Base-by-base conservation (phyloP, 2,329 filamentous ascomycete species). In the Cucurbitaria berberidis region DNA sequence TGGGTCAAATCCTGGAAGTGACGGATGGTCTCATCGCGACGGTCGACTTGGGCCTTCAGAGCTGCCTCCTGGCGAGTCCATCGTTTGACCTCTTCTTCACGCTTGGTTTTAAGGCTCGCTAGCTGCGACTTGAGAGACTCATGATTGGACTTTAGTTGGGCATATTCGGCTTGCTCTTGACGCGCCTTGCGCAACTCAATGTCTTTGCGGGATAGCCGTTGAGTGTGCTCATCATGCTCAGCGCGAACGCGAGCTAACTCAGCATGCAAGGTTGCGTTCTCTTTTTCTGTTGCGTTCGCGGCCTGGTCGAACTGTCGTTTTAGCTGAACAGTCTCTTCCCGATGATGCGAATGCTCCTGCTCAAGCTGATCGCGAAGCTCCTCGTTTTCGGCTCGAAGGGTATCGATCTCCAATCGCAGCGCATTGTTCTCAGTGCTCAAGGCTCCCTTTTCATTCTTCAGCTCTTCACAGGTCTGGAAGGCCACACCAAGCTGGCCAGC, bases 51-150 rank as follows among this genome's bases (percentile, higher is more conserved):
- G 18, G 62, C 59, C 46, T 70, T 69, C 19, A 77, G 41, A 9
- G 70, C 59, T 13, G 68, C 59, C 51, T 76, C 72, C 15, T 67
- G 64, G 13, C 58, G 62, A 29, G 60, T 49, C 72, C 73, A 75
- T 10, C 67, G 69, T 48, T 65, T 66, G 16, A 63, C 48, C 24
- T 77, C 75, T 24, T 84, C 79, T 50, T 88, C 82, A 11, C 95
- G 80, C 52, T 91, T 89, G 42, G 86, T 82, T 65, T 89, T 87
- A 9, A 95, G 80, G 45, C 89, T 87, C 41, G 89, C 84, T 45
- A 96, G 85, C 70, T 95, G 90, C n/a, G 84, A 82, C 56, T 80
- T 84, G 45, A 96, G 78, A 7, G 87, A 77, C 10, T 84, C 84
- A 68, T 93, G 89, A 64, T 93, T 89, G 49, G 83, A 85, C 58